Conservation (phyloP, 257 asterid species). For the Jacaranda mimosifolia region DNA sequence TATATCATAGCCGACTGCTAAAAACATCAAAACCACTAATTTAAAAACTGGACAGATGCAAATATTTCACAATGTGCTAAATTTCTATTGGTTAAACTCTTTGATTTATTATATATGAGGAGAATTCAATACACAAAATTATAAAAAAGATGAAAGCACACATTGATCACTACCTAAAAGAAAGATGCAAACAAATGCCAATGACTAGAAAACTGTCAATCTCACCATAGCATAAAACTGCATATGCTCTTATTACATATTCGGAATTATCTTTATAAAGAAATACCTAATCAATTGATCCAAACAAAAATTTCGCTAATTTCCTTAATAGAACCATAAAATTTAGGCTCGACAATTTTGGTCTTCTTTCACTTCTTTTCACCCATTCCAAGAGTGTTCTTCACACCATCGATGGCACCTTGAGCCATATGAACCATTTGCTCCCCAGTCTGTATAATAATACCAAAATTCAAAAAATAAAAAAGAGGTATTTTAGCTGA, state of each 20-base stretch:
- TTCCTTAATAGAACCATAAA: too few relatives aligned
- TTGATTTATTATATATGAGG: background rate
- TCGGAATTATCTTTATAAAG: background rate
- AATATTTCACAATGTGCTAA: too few relatives aligned
- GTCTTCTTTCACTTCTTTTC: constrained; percentile 57
- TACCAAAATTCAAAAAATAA: background rate
- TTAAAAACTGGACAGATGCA: too few relatives aligned
- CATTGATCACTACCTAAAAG: background rate
- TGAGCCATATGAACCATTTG: constrained; percentile 70
- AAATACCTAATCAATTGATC: background rate
- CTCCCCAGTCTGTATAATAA: constrained; percentile 58
- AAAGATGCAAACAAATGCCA: background rate
- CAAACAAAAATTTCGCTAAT: too few relatives aligned
- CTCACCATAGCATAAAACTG: background rate
- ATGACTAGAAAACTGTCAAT: background rate
- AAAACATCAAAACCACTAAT: background rate
- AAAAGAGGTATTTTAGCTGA: background rate
- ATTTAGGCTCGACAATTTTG: too few relatives aligned
- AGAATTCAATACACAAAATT: background rate
- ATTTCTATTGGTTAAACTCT: background rate
- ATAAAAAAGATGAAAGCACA: background rate
- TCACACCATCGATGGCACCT: constrained; percentile 80
- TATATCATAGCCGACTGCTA: too few relatives aligned
- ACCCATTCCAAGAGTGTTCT: constrained; percentile 72
- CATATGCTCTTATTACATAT: constrained; percentile 24